Evolutionary conservation across 129 eudicot species (phyloP).

Genomic region (Saussurea involucrata): DNA sequence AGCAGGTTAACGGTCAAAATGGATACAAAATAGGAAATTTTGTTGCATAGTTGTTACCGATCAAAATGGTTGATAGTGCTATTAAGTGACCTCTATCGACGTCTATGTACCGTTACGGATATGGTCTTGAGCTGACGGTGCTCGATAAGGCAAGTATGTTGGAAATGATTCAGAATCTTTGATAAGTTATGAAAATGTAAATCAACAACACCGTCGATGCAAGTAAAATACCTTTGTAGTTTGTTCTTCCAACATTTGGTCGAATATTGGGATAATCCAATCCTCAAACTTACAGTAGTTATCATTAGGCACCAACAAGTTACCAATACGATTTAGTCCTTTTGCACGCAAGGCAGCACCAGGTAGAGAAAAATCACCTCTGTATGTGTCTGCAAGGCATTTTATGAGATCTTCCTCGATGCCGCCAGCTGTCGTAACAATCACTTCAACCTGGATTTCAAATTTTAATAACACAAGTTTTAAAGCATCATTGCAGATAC

Average conservation of each 20-base stretch:
- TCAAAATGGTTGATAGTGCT: not conserved
- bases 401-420: slow-evolving; percentile 94
- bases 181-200: not conserved
- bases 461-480: not conserved
- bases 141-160: not conserved
- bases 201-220: not conserved
- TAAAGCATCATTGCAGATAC: not conserved
- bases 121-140: not conserved
- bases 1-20: not conserved
- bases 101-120: not conserved
- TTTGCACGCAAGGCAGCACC: slow-evolving; percentile 83
- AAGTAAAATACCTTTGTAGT: slow-evolving; percentile 45
- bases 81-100: not conserved
- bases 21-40: not conserved
- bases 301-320: slow-evolving; percentile 86
- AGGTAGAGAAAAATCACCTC: slow-evolving; percentile 80
- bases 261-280: slow-evolving; percentile 91
- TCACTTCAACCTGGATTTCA: slow-evolving; percentile 68
- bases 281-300: slow-evolving; percentile 98
- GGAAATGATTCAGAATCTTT: not conserved
- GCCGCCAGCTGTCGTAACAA: slow-evolving; percentile 96
- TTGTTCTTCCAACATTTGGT: slow-evolving; percentile 93
- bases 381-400: slow-evolving; percentile 92
- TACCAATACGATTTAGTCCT: slow-evolving; percentile 94
- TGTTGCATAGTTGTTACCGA: not conserved